Percentiles rank a stretch among this genome's conserved stretches.
Conservation (phyloP, 352 stramenopile species). For the Globisporangium polare region DNA sequence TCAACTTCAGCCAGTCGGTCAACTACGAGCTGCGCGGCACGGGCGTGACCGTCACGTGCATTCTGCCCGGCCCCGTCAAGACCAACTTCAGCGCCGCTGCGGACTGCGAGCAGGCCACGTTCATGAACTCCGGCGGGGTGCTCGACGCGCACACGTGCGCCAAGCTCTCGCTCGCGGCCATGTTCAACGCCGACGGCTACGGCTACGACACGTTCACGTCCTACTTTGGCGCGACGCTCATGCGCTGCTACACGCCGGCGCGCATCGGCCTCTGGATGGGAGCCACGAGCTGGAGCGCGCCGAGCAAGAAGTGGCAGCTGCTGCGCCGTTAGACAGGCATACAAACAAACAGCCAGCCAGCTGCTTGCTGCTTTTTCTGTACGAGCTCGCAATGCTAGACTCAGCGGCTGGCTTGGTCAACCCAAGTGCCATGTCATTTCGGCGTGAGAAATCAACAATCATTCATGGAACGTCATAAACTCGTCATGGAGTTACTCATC, state of each 20-base stretch:
- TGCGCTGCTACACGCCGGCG: conserved; percentile 5
- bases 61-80: conserved; percentile 52
- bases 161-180: conserved; percentile 8
- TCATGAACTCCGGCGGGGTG: conserved; percentile 1
- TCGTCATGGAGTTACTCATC: not conserved
- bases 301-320: not conserved
- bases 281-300: conserved; percentile 1
- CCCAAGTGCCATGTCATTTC: not conserved
- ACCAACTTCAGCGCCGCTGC: conserved; percentile 58
- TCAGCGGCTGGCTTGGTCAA: no score
- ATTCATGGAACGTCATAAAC: not conserved
- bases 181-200: conserved; percentile 22
- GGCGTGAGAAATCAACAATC: not conserved
- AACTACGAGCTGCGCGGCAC: conserved; percentile 66
- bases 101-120: conserved; percentile 26
- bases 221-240: conserved; percentile 3
- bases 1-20: conserved; percentile 63
- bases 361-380: no score
- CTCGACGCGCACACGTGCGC: conserved; percentile 12
- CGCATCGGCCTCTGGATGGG: conserved; percentile 5
- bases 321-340: not conserved
- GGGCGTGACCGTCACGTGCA: conserved; percentile 63
- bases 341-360: not conserved
- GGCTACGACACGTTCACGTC: conserved; percentile 45
- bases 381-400: no score